Evolutionary conservation across 257 asterid species (phyloP).

Genomic region (Nicotiana obtusifolia): DNA sequence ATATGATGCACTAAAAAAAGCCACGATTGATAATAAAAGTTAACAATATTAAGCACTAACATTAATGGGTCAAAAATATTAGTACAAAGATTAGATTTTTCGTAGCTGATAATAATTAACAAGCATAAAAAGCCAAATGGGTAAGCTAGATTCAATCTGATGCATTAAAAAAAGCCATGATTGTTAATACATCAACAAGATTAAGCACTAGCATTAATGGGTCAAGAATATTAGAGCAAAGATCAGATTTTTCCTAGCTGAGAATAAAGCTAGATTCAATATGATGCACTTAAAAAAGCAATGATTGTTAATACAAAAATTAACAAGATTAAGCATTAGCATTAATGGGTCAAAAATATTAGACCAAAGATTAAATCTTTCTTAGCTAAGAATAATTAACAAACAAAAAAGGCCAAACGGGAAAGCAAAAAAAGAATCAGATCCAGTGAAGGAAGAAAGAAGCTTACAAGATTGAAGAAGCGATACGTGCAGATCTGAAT

Average conservation of each 20-base stretch:
- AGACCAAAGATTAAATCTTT: neutral
- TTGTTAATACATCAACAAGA: neutral
- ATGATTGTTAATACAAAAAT: neutral
- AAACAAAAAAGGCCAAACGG: neutral
- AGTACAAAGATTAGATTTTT: neutral
- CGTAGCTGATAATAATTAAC: neutral
- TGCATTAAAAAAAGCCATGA: neutral
- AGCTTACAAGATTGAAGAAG: neutral
- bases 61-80: neutral
- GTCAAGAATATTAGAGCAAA: too few species aligned
- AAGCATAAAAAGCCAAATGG: neutral
- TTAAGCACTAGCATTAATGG: neutral
- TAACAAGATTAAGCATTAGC: neutral
- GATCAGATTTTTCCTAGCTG: too few species aligned
- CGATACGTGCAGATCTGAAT: slow-evolving; percentile 10
- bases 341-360: neutral
- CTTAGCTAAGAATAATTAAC: neutral
- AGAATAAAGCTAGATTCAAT: neutral
- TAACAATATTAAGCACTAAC: neutral
- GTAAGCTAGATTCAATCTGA: neutral
- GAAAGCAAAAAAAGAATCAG: neutral
- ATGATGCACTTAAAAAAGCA: too few species aligned
- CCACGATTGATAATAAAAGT: neutral
- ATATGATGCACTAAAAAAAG: neutral
- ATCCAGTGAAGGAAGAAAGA: slow-evolving; percentile 2